Conservation (phyloP, 352 stramenopile species). For the Phytophthora palmivora region DNA sequence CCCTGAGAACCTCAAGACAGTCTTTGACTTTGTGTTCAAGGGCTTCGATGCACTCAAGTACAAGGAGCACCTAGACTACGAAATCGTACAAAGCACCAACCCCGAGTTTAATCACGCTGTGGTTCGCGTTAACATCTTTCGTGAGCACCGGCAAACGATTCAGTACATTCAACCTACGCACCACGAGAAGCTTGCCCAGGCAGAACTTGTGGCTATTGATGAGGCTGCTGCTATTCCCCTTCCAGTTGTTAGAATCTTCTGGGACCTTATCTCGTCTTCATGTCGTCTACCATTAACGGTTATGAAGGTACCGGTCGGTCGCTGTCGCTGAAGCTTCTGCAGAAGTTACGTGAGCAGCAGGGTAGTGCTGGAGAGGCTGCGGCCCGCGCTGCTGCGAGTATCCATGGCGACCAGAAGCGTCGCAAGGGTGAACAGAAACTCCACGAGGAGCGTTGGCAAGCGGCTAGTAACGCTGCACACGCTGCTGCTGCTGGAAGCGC, state of each 20-base stretch:
- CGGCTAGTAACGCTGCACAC: constrained; percentile 88
- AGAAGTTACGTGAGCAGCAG: constrained; percentile 97
- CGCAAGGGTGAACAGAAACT: constrained; percentile 97
- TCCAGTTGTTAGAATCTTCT: constrained; percentile 96
- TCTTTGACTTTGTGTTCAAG: constrained; percentile 99
- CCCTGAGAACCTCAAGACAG: constrained; percentile 98
- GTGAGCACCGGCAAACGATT: constrained; percentile 97
- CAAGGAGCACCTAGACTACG: constrained; percentile 99
- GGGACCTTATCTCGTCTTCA: constrained; percentile 97
- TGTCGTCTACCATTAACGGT: constrained; percentile 99
- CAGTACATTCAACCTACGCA: constrained; percentile 97
- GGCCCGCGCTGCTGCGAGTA: constrained; percentile 58
- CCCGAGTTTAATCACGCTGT: constrained; percentile 89
- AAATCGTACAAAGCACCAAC: constrained; percentile 90
- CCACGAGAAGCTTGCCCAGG: constrained; percentile 96
- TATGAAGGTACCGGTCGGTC: constrained; percentile 99
- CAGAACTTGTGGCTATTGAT: constrained; percentile 98
- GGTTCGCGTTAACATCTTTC: constrained; percentile 98
- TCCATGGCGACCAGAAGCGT: constrained; percentile 91
- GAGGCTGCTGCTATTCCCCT: constrained; percentile 99
- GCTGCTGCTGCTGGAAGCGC: constrained; percentile 47
- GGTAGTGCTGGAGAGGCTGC: constrained; percentile 71
- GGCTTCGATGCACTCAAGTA: constrained; percentile 93
- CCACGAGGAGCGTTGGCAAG: constrained; percentile 97
- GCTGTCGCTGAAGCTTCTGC: constrained; percentile 98